Percentiles rank a stretch among this genome's conserved stretches.
phyloP scores from a whole-genome alignment of 2,329 filamentous ascomycete species.

The Monosporascus sp. region DNA sequence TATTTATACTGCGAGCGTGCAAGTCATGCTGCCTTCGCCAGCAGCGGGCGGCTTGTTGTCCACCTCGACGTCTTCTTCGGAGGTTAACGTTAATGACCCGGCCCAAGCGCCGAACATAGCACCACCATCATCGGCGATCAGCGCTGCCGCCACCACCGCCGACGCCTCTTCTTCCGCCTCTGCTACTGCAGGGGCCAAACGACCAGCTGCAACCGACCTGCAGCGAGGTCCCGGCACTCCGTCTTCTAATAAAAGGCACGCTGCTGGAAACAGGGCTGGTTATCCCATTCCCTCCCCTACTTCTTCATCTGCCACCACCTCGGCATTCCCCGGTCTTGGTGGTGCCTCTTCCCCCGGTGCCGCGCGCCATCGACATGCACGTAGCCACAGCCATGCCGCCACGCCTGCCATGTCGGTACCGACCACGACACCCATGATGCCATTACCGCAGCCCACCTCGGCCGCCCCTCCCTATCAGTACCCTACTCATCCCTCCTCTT shows the following conservation, averaged over 20 bases:
- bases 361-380: slow-evolving; percentile 1
- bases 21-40: slow-evolving; percentile 27
- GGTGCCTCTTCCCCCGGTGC: slow-evolving; percentile 1
- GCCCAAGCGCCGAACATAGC: slow-evolving; percentile 16
- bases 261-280: slow-evolving; percentile 14
- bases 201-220: slow-evolving; percentile 30
- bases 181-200: slow-evolving; percentile 21
- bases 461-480: background rate
- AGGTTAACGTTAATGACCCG: background rate
- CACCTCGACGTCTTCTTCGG: background rate
- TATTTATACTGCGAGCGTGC: background rate
- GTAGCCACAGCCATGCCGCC: slow-evolving; percentile 1
- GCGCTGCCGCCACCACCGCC: slow-evolving; percentile 17
- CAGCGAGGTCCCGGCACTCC: slow-evolving; percentile 28
- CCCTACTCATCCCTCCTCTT: background rate
- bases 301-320: background rate
- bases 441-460: background rate
- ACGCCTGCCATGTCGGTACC: background rate
- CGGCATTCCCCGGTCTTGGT: background rate
- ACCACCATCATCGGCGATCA: slow-evolving; percentile 17
- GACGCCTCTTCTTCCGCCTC: slow-evolving; percentile 6
- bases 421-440: background rate
- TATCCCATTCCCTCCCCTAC: slow-evolving; percentile 3
- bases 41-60: slow-evolving; percentile 18
- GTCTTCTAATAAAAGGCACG: slow-evolving; percentile 23